Percentiles rank a stretch among this genome's conserved stretches.
These are phyloP conservation scores for Dactylella cylindrospora DNA, from an alignment of 2,329 filamentous ascomycete species.

Conservation along the genomic window DNA sequence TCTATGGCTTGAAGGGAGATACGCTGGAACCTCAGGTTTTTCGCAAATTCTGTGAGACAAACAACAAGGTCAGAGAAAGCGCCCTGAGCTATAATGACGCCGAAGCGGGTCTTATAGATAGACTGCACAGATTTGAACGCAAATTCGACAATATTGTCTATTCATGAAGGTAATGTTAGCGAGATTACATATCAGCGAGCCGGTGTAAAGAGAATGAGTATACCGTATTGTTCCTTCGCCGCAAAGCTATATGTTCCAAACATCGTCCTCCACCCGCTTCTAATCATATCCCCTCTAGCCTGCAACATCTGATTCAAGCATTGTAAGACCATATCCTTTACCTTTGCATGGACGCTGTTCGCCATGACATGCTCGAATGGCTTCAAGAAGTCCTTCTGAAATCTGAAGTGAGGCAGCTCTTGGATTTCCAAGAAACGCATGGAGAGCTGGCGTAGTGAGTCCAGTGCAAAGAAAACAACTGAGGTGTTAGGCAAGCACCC, in stretches of 20 bases:
- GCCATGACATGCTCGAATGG: constrained; percentile 97
- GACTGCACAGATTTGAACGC: constrained; percentile 96
- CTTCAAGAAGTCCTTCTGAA: constrained; percentile 98
- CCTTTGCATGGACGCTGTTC: constrained; percentile 84
- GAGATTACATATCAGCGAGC: neutral
- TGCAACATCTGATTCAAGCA: constrained; percentile 99
- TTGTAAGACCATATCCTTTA: constrained; percentile 95
- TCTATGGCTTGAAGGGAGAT: constrained; percentile 97
- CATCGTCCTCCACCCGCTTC: constrained; percentile 98
- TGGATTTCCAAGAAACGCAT: constrained; percentile 99
- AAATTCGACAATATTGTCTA: constrained; percentile 90
- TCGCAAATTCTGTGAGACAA: constrained; percentile 96
- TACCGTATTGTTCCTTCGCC: constrained; percentile 79
- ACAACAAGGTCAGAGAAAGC: constrained; percentile 96
- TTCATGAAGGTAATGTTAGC: constrained; percentile 45
- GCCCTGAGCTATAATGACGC: constrained; percentile 91
- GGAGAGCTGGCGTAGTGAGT: constrained; percentile 89
- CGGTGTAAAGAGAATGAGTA: constrained; percentile 31
- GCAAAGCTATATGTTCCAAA: constrained; percentile 98
- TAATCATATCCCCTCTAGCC: constrained; percentile 91
- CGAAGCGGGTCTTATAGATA: constrained; percentile 93
- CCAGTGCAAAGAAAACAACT: constrained; percentile 95
- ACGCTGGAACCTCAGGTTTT: constrained; percentile 98
- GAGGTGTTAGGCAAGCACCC: constrained; percentile 95
- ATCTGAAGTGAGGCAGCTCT: constrained; percentile 97